A percentile compares a stretch with the other conserved stretches of the same genome.
Conservation (phyloP, 257 asterid species). For the Solanum rostratum region DNA sequence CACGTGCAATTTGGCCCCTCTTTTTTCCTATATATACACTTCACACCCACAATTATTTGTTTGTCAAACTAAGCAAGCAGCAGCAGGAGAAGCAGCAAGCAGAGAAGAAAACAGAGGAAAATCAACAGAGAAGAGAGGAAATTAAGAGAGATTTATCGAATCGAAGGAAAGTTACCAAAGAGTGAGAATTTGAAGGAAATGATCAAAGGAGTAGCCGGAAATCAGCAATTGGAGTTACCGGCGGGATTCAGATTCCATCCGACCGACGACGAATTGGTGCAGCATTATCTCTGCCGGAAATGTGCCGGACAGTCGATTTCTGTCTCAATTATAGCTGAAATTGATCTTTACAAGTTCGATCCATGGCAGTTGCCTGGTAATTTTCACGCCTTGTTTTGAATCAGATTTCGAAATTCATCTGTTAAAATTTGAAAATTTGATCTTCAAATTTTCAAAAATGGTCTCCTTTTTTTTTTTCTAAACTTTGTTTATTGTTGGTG, state of each 20-base stretch:
- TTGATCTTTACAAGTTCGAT: slow-evolving; percentile 68
- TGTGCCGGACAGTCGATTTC: slow-evolving; percentile 36
- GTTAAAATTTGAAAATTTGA: no score
- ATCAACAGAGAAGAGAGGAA: not conserved
- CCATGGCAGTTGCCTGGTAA: slow-evolving; percentile 77
- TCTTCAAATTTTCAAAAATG: not conserved
- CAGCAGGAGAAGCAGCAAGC: not conserved
- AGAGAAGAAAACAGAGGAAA: not conserved
- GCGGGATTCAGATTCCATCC: slow-evolving; percentile 37
- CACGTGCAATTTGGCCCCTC: slow-evolving; percentile 6
- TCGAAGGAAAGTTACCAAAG: not conserved
- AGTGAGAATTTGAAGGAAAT: not conserved
- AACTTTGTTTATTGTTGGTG: not conserved
- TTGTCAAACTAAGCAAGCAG: not conserved
- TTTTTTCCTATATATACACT: not conserved
- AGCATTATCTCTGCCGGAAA: slow-evolving; percentile 27
- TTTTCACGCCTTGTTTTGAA: not conserved
- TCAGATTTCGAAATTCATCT: not conserved
- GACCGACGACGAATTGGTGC: slow-evolving; percentile 28
- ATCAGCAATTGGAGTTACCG: slow-evolving; percentile 15
- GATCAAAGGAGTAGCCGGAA: not conserved
- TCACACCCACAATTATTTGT: not conserved
- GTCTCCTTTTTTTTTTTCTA: not conserved
- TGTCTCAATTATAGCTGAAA: slow-evolving; percentile 49
- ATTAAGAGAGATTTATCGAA: not conserved